Evolutionary conservation across 352 stramenopile genomes (phyloP), one percentile per base, ranked within the genome.

Genomic region (Saprolegnia diclina): DNA sequence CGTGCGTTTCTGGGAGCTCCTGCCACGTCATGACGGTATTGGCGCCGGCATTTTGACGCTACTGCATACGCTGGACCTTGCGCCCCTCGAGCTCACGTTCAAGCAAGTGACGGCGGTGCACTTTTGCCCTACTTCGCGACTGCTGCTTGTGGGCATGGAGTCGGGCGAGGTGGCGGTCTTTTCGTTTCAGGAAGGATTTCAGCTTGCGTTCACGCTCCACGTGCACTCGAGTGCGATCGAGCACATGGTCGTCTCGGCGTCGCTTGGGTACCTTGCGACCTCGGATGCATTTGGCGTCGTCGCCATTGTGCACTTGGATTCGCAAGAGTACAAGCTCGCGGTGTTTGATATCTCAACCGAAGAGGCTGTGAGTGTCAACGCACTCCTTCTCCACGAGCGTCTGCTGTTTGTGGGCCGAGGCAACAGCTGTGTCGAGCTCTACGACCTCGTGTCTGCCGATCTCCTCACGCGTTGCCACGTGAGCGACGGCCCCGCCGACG

Each of bases 341-440:
- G 79, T 90, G 7, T 81, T 81, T 56, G 82, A 88, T 16, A 74
- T 88, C 0, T 32, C 57, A 10, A 54, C 52, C 16, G 79, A 85
- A 3, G 82, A 90, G 37, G 68, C 73, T 0, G 77, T 83, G 16
- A 81, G 72, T 7, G 80, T 93, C 7, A 76, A 89, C 16, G 86
- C 80, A 19, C 65, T 92, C 46, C 61, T 87, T 1, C 75, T 93
- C 40, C 71, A 45, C 35, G 44, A 24, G 6, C n/a, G 21, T n/a
- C 74, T 89, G 1, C 72, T 92, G 4, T 90, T 90, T 70, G 77
- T 91, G 22, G 85, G 85, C 13, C 80, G 85, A 44, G 81, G 82
- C 5, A 86, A 79, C 16, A 80, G 83, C 0, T 85, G 86, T 63
- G 40, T 91, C 26, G 81, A 93, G 65, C 84, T 91, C 77, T 93